Conservation (phyloP, 805 yeast genomes). For the Candida insectalens region DNA sequence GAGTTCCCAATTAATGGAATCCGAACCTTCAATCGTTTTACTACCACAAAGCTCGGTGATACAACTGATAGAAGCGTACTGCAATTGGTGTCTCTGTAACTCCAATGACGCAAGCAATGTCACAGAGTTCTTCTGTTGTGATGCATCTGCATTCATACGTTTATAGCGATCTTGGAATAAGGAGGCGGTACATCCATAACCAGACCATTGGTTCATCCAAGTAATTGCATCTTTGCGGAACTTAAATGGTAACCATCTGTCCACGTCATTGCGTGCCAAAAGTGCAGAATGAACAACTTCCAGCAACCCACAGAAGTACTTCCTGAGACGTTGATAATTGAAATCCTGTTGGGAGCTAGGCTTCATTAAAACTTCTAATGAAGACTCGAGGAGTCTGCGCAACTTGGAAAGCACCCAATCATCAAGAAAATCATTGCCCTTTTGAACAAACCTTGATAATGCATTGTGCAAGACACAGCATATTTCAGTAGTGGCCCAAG, state of each 20-base stretch:
- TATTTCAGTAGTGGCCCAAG: slow-evolving; percentile 35
- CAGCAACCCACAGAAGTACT: slow-evolving; percentile 76
- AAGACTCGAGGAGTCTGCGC: slow-evolving; percentile 49
- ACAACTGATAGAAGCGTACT: slow-evolving; percentile 64
- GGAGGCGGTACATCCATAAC: slow-evolving; percentile 59
- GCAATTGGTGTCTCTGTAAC: slow-evolving; percentile 62
- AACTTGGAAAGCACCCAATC: slow-evolving; percentile 59
- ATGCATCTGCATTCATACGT: slow-evolving; percentile 34
- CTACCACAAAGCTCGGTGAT: slow-evolving; percentile 80
- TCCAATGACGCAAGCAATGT: slow-evolving; percentile 70
- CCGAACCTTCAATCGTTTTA: slow-evolving; percentile 40
- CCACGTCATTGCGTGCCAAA: slow-evolving; percentile 31
- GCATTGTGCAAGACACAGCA: slow-evolving; percentile 65
- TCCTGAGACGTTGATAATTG: slow-evolving; percentile 66
- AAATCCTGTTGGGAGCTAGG: slow-evolving; percentile 53
- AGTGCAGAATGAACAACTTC: slow-evolving; percentile 62
- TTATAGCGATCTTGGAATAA: slow-evolving; percentile 60
- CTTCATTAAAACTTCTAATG: slow-evolving; percentile 43
- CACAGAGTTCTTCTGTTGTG: slow-evolving; percentile 26
- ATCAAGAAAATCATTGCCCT: slow-evolving; percentile 45
- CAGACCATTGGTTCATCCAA: slow-evolving; percentile 90
- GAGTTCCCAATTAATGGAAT: slow-evolving; percentile 63
- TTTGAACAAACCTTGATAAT: slow-evolving; percentile 52
- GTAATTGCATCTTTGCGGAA: slow-evolving; percentile 77
- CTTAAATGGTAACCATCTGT: slow-evolving; percentile 72